Conservation (phyloP, 345 rosid species). For the Cardamine chenopodiifolia region DNA sequence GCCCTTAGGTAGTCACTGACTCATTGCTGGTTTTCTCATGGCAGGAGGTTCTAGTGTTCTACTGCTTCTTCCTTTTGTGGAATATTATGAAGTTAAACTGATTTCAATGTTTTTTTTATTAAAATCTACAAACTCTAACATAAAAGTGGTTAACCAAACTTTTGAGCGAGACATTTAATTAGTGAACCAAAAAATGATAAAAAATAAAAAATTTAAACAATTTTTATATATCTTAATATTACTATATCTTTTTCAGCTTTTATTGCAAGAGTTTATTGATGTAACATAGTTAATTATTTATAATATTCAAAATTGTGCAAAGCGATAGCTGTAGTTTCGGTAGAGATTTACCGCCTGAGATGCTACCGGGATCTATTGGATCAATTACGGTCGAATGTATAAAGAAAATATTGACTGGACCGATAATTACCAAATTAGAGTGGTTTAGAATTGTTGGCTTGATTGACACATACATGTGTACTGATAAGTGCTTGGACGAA, state of each 20-base stretch:
- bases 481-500: no score
- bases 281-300: no score
- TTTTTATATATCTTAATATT: background rate
- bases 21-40: background rate
- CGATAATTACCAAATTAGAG: background rate
- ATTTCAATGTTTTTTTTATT: background rate
- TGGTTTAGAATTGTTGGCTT: background rate
- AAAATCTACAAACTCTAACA: background rate
- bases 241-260: no score
- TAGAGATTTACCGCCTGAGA: background rate
- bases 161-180: background rate
- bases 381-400: background rate
- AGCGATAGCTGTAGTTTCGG: background rate
- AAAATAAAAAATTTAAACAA: background rate
- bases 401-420: no score
- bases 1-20: background rate
- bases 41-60: background rate
- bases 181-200: no score
- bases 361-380: background rate
- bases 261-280: no score
- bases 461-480: background rate
- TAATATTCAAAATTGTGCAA: background rate
- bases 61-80: background rate
- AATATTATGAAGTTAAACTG: background rate
- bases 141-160: background rate